Conservation (phyloP, 2,329 filamentous ascomycete species). For the Verticillium albo-atrum region DNA sequence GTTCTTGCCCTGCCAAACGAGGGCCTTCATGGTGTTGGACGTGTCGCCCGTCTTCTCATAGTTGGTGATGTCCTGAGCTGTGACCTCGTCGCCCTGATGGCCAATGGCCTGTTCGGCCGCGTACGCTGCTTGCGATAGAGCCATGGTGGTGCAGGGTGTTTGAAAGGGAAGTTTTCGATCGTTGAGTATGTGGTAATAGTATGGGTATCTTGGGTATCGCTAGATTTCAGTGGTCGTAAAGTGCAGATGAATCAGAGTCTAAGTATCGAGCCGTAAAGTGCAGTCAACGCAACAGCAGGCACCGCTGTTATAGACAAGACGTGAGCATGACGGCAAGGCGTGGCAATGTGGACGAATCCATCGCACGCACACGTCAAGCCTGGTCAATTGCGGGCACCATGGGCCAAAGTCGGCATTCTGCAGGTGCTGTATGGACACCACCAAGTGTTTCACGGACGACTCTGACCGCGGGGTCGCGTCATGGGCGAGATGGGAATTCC, state of each 20-base stretch:
- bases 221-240: not conserved
- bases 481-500: not conserved
- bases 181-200: not conserved
- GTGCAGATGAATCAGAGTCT: not conserved
- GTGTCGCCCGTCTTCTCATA: constrained; percentile 44
- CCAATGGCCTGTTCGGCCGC: constrained; percentile 63
- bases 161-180: not conserved
- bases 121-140: constrained; percentile 62
- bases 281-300: not conserved
- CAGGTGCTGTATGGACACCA: not conserved
- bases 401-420: not conserved
- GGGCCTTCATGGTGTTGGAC: constrained; percentile 68
- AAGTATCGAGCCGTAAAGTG: not conserved
- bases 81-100: constrained; percentile 60
- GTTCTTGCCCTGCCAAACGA: constrained; percentile 81
- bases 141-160: constrained; percentile 34
- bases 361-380: not conserved
- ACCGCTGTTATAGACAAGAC: not conserved
- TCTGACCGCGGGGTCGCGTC: not conserved
- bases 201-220: not conserved
- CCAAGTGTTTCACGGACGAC: not conserved
- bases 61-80: constrained; percentile 64
- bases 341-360: no score
- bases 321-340: not conserved
- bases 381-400: not conserved